Evolutionary conservation across 768 basidiomycete genomes (phyloP).

Genomic region (Boletus sensibilis): DNA sequence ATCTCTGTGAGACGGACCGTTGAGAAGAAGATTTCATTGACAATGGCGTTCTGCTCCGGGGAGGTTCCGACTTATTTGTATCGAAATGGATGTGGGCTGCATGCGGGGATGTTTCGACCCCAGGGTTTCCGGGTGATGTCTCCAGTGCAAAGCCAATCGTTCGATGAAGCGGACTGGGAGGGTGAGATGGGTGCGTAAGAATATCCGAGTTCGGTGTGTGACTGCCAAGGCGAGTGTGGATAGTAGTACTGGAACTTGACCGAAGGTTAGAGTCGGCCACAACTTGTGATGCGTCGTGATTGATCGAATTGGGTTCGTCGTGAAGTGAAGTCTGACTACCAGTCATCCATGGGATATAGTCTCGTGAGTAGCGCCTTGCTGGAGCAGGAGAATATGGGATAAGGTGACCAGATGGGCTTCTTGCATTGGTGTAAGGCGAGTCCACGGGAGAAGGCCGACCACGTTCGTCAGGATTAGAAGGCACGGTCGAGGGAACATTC

Average conservation of each 20-base stretch:
- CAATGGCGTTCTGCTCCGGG: slow-evolving; percentile 8
- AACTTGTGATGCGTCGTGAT: neutral
- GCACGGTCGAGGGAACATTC: slow-evolving; percentile 10
- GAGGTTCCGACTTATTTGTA: neutral
- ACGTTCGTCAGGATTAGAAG: neutral
- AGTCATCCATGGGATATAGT: slow-evolving; percentile 1
- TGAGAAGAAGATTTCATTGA: slow-evolving; percentile 20
- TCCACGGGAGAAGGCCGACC: slow-evolving; percentile 13
- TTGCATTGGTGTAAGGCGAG: slow-evolving; percentile 8
- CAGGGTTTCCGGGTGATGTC: neutral
- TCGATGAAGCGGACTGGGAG: neutral
- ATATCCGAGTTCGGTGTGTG: neutral
- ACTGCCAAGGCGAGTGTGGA: neutral
- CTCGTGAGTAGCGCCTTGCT: slow-evolving; percentile 13
- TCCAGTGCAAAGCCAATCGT: neutral
- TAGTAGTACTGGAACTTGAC: neutral
- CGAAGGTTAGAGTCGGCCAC: neutral
- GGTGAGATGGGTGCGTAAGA: neutral
- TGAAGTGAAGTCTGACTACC: slow-evolving; percentile 16
- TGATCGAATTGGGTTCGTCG: slow-evolving; percentile 14
- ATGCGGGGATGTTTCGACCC: neutral
- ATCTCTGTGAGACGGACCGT: slow-evolving; percentile 14
- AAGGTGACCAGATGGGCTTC: slow-evolving; percentile 24
- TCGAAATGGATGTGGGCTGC: neutral
- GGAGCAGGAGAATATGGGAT: slow-evolving; percentile 13